Evolutionary conservation across 805 yeast genomes (phyloP).

Genomic region (Wickerhamiella bombiphila): DNA sequence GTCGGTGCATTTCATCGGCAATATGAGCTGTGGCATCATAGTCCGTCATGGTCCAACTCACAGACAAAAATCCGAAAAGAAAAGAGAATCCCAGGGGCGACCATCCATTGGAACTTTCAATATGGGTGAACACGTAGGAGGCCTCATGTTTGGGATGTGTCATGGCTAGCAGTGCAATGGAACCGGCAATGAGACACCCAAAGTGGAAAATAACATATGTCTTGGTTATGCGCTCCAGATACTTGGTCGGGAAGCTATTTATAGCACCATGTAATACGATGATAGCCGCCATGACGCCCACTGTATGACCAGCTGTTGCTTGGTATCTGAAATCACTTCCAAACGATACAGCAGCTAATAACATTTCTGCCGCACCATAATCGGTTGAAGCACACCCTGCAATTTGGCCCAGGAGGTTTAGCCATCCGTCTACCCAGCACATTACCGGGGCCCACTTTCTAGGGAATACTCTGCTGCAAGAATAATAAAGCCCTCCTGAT

Average conservation of each 20-base stretch:
- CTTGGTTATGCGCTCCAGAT: conserved; percentile 36
- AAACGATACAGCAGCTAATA: conserved; percentile 25
- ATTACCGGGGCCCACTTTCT: conserved; percentile 34
- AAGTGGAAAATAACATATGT: conserved; percentile 37
- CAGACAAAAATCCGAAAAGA: conserved; percentile 33
- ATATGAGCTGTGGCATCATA: conserved; percentile 64
- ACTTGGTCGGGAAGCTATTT: conserved; percentile 38
- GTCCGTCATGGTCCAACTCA: conserved; percentile 47
- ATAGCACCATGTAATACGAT: conserved; percentile 34
- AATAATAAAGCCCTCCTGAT: conserved; percentile 60
- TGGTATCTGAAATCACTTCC: conserved; percentile 20
- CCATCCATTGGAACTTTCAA: conserved; percentile 39
- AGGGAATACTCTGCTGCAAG: conserved; percentile 23
- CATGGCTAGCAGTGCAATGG: conserved; percentile 39
- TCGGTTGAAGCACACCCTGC: conserved; percentile 26
- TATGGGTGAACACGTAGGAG: conserved; percentile 33
- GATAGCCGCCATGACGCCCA: conserved; percentile 29
- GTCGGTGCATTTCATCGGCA: conserved; percentile 50
- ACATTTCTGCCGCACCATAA: conserved; percentile 24
- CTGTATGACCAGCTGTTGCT: conserved; percentile 19
- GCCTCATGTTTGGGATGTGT: conserved; percentile 36
- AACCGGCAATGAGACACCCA: conserved; percentile 34
- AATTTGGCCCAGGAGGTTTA: conserved; percentile 28
- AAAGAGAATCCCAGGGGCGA: conserved; percentile 40
- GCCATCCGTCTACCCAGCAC: conserved; percentile 42